Evolutionary conservation across 257 asterid species (phyloP), one percentile per base, ranked within the genome.

Genomic region (Henckelia pumila): DNA sequence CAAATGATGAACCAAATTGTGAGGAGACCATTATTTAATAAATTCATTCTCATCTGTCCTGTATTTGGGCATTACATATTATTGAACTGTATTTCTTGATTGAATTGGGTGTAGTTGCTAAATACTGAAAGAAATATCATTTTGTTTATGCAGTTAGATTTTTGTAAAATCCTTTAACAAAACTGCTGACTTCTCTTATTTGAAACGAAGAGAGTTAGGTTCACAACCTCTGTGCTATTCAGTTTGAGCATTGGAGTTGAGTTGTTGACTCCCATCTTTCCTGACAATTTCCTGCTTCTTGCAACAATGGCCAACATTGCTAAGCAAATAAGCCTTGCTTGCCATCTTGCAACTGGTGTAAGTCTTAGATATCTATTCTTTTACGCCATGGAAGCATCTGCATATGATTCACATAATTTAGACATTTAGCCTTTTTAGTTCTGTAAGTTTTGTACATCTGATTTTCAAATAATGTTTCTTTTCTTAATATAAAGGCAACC

Each of bases 281-380:
- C 99, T 16, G 65, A 83, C 29, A 83, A 91, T 77, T 94, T 91
- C 71, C 80, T 94, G 77, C 88, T 94, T 75, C 96, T 94, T 61
- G 97, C 99, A 70, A 85, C 99, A 57, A 71, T 88, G 47, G 97
- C 99, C 82, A 94, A 94, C 84, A 84, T 91, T 32, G 97, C 95
- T 9, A 91, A 91, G 88, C 99, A 94, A 80, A 91, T 91, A 73
- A 87, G 96, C 81, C 87, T 90, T 63, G 87, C 97, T 0, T 90
- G 96, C 85, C 78, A 91, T 78, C 77, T 91, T 69, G 95, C 96
- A 20, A 91, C 97, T 73, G 82, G 95, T 73, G 99, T 94, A 91
- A 88, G 97, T 83, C 71, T 78, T 65, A 26, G 17, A 37, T 56
- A 56, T 19, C 21, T 33, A 6, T 66, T 23, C 60, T 62, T 7